Evolutionary conservation across 2,329 filamentous ascomycete species (phyloP).

Genomic region (Arthroderma sp.): DNA sequence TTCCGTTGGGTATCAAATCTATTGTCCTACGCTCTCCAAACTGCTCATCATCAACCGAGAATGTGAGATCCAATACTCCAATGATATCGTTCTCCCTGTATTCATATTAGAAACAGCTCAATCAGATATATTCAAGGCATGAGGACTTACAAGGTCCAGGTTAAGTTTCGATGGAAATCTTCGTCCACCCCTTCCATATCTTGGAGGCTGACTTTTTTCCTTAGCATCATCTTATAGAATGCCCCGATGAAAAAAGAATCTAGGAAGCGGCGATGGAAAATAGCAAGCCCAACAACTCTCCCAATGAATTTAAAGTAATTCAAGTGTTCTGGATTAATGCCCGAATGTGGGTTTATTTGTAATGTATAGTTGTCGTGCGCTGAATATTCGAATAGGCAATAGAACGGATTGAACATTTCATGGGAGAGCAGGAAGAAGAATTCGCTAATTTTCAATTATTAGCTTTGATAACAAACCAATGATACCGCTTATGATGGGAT

Average conservation of each 20-base stretch:
- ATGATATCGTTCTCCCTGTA: slow-evolving; percentile 81
- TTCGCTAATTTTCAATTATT: slow-evolving; percentile 44
- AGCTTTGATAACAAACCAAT: slow-evolving; percentile 16
- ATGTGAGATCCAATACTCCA: slow-evolving; percentile 86
- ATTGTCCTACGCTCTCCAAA: slow-evolving; percentile 92
- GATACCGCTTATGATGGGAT: neutral
- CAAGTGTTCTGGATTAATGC: slow-evolving; percentile 96
- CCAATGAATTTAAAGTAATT: slow-evolving; percentile 99
- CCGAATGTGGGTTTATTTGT: slow-evolving; percentile 98
- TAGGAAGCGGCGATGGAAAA: slow-evolving; percentile 94
- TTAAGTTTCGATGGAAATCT: slow-evolving; percentile 89
- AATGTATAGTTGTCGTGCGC: slow-evolving; percentile 99
- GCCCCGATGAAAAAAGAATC: slow-evolving; percentile 99
- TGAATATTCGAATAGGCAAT: slow-evolving; percentile 98
- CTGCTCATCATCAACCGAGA: slow-evolving; percentile 92
- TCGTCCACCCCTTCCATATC: slow-evolving; percentile 99
- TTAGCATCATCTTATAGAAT: slow-evolving; percentile 97
- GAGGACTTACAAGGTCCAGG: slow-evolving; percentile 66
- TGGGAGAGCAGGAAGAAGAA: slow-evolving; percentile 99
- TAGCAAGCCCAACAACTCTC: slow-evolving; percentile 87
- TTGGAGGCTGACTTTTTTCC: slow-evolving; percentile 77
- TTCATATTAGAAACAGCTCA: slow-evolving; percentile 12
- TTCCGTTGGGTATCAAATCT: slow-evolving; percentile 79
- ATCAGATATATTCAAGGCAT: neutral
- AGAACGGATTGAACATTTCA: slow-evolving; percentile 99